These are phyloP conservation scores for Salvia hispanica DNA, from an alignment of 257 asterid genomes.

Conservation along the genomic window DNA sequence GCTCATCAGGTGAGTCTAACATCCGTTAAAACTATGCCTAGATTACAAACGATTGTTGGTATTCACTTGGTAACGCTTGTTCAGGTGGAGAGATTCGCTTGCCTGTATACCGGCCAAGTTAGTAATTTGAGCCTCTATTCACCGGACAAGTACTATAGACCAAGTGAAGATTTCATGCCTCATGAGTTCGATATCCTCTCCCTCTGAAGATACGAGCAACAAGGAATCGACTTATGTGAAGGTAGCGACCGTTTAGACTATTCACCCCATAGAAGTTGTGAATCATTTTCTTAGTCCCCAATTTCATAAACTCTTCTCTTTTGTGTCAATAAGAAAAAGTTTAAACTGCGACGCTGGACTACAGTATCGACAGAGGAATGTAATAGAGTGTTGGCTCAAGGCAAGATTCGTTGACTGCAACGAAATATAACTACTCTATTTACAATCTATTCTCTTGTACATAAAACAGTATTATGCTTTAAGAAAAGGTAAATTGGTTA, in stretches of 20 bases:
- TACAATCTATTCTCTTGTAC: too few species aligned
- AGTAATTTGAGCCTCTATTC: constrained; percentile 81
- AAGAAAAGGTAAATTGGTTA: too few species aligned
- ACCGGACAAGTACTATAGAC: constrained; percentile 89
- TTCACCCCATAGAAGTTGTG: constrained; percentile 30
- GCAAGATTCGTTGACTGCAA: constrained; percentile 3
- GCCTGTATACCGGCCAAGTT: constrained; percentile 91
- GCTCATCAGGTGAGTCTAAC: constrained; percentile 82
- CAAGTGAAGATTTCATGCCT: constrained; percentile 97
- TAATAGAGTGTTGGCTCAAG: neutral
- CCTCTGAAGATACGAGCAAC: constrained; percentile 28
- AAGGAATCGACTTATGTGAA: constrained; percentile 21
- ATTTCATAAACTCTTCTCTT: neutral
- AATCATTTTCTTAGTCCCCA: constrained; percentile 5
- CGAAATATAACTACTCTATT: neutral
- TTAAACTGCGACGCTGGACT: neutral
- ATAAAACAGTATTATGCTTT: neutral
- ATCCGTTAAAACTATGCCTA: neutral
- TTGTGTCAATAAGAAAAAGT: neutral
- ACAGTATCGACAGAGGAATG: neutral
- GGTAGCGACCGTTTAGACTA: constrained; percentile 19
- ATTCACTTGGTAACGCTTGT: neutral
- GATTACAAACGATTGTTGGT: neutral
- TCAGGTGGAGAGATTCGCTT: constrained; percentile 98
- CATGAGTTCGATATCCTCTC: constrained; percentile 77